Evolutionary conservation across 345 rosid genomes (phyloP), one percentile per base, ranked within the genome.

Genomic region (Eucalyptus fibrosa): DNA sequence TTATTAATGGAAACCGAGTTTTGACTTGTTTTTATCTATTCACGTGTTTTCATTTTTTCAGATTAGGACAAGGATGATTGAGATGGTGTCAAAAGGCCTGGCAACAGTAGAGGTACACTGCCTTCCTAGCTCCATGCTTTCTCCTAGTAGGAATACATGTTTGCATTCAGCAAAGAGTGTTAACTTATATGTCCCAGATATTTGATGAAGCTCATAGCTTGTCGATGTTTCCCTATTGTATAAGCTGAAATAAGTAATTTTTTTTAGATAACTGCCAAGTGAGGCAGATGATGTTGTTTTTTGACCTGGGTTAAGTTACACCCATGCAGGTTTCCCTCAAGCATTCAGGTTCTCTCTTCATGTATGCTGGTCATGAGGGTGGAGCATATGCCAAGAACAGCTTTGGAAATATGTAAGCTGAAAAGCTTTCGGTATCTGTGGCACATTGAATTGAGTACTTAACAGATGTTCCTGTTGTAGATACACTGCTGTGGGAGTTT

Each of bases 361-460:
- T 97, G 99, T 97, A 97, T 69, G 99, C 99, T 11, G 99, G 99
- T 60, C 91, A 93, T 86, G 92, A 91, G 77, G 99, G 99, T 87
- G 99, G 99, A 91, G 99, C 99, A 86, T 97, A 97, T 97, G 99
- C 99, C 91, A 97, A 97, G 94, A 97, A 97, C 92, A 97, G 99
- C 94, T 97, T 94, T 90, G 99, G 99, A 62, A 97, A 97, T 89
- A 93, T 97, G 99, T 97, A 96, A 81, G 97, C 55, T 56, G 56
- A 59, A 77, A 40, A 23, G 85, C 85, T 77, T 77, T 77, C 9
- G 13, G 47, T 40, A 12, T 40, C 47, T 77, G 45, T 77, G 85
- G 85, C 83, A 23, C 47, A 40, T 77, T 77, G 47, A 44, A 40
- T 40, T 6, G 47, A 37, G 47, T 77, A 81, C 87, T 89, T 23